Evolutionary conservation across 106 monocot species (phyloP).

Genomic region (Dioscorea zingiberensis): DNA sequence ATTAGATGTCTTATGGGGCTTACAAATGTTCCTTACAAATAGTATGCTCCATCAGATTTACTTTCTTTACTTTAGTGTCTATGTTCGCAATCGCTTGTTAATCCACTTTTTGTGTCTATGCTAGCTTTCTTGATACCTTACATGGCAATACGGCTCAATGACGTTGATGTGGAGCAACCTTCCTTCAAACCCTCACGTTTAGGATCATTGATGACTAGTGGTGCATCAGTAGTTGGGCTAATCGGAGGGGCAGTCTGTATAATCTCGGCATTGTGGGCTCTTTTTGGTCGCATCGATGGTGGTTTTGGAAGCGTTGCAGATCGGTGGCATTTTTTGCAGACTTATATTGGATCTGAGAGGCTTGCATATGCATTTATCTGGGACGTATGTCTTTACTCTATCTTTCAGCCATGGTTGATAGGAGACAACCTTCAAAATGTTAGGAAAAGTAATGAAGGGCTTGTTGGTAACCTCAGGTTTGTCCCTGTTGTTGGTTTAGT

Average conservation of each 20-base stretch:
- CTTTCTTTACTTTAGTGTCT: neutral
- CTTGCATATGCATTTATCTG: conserved; percentile 91
- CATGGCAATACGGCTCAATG: conserved; percentile 90
- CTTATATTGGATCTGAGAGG: conserved; percentile 69
- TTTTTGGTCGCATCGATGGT: conserved; percentile 40
- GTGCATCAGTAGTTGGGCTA: conserved; percentile 42
- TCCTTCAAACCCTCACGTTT: conserved; percentile 28
- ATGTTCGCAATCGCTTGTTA: neutral
- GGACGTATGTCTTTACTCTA: conserved; percentile 77
- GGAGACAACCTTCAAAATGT: conserved; percentile 77
- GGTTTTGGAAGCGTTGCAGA: conserved; percentile 51
- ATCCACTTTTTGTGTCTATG: neutral
- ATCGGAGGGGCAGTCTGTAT: conserved; percentile 55
- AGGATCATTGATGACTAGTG: conserved; percentile 44
- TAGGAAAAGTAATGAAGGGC: conserved; percentile 21
- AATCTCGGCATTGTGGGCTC: conserved; percentile 52
- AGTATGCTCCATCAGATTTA: conserved; percentile 26
- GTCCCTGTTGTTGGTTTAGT: conserved; percentile 78
- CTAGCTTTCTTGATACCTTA: conserved; percentile 93
- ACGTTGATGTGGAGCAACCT: conserved; percentile 15
- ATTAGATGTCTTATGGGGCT: conserved; percentile 80
- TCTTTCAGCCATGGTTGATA: conserved; percentile 96
- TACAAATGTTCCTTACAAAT: conserved; percentile 96
- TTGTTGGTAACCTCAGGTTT: conserved; percentile 53
- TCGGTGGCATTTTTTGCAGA: conserved; percentile 37